Percentiles rank a stretch among this genome's conserved stretches.
These are phyloP conservation scores for Combretum micranthum DNA, from an alignment of 345 rosid genomes.

Conservation along the genomic window DNA sequence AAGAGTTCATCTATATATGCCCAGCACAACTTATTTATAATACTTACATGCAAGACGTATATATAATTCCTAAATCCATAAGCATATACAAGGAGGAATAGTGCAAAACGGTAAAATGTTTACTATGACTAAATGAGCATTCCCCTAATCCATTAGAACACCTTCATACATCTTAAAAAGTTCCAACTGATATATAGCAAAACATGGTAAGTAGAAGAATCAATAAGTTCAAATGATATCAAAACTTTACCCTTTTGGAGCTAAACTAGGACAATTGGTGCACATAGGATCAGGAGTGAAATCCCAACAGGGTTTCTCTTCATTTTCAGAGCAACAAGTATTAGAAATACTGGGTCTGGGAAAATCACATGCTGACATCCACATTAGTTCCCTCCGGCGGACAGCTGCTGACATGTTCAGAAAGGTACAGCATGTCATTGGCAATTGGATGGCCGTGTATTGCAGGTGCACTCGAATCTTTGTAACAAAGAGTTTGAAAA, in stretches of 20 bases:
- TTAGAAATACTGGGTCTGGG: constrained; percentile 13
- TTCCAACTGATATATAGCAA: neutral
- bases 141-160: neutral
- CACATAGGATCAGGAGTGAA: constrained; percentile 78
- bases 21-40: no score
- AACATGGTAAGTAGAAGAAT: neutral
- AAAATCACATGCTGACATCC: constrained; percentile 40
- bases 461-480: constrained; percentile 94
- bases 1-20: no score
- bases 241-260: constrained; percentile 62
- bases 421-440: constrained; percentile 76
- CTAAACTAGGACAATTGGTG: constrained; percentile 67
- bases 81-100: no score
- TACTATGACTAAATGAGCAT: neutral
- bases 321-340: constrained; percentile 13
- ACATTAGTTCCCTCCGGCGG: constrained; percentile 37
- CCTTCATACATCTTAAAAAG: no score
- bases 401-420: constrained; percentile 27
- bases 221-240: neutral
- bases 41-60: no score
- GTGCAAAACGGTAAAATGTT: neutral
- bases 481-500: constrained; percentile 8
- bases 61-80: no score
- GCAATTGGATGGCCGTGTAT: constrained; percentile 85
- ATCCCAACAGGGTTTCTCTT: constrained; percentile 35